Conservation (phyloP, 805 yeast genomes). For the Saturnispora besseyi region DNA sequence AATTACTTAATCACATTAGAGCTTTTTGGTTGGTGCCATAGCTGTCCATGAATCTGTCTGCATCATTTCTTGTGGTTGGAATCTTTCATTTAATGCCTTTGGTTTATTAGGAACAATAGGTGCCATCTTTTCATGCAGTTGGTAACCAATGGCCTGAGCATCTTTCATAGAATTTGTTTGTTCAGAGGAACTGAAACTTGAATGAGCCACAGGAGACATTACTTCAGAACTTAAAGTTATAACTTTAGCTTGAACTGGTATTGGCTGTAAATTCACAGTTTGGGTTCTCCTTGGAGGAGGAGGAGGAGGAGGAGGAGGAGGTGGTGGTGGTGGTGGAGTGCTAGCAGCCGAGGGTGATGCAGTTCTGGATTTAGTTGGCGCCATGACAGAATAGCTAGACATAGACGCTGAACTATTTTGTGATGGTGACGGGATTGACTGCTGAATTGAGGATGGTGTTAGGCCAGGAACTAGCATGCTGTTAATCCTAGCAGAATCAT, state of each 20-base stretch:
- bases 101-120: constrained; percentile 29
- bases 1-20: constrained; percentile 7
- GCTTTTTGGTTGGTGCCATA: constrained; percentile 26
- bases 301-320: constrained; percentile 23
- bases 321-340: constrained; percentile 20
- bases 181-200: neutral
- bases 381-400: constrained; percentile 19
- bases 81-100: constrained; percentile 17
- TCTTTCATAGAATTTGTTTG: neutral
- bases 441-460: constrained; percentile 15
- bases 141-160: neutral
- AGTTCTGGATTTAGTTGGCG: constrained; percentile 25
- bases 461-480: constrained; percentile 20
- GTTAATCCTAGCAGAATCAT: constrained; percentile 15
- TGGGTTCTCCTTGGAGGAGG: constrained; percentile 22
- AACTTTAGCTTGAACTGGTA: constrained; percentile 8
- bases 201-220: neutral
- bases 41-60: constrained; percentile 19
- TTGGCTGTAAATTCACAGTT: neutral
- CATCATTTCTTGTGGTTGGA: neutral
- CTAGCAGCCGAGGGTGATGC: constrained; percentile 18
- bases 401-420: neutral
- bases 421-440: constrained; percentile 7
- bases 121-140: constrained; percentile 16
- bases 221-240: neutral